Evolutionary conservation across 257 asterid genomes (phyloP).

Genomic region (Fraxinus pennsylvanica): DNA sequence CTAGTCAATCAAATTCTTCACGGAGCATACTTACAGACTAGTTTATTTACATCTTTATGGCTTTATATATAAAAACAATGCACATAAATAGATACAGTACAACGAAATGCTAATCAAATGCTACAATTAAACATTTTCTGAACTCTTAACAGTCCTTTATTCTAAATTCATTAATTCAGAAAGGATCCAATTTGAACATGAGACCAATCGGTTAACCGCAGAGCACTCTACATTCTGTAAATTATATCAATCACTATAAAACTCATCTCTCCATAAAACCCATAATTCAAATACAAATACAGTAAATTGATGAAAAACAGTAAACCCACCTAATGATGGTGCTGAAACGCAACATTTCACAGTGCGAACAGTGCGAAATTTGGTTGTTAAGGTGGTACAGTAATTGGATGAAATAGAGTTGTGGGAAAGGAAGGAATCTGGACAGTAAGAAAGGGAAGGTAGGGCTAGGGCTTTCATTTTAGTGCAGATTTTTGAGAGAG

Average conservation of each 20-base stretch:
- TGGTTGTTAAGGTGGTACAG: slow-evolving; percentile 30
- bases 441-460: slow-evolving; percentile 22
- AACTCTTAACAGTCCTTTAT: neutral
- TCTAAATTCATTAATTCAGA: neutral
- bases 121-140: neutral
- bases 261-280: neutral
- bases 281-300: neutral
- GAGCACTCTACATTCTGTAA: neutral
- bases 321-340: slow-evolving; percentile 49
- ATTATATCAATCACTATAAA: neutral
- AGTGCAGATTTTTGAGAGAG: neutral
- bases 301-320: neutral
- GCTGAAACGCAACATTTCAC: slow-evolving; percentile 57
- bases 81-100: too few relatives aligned
- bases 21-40: neutral
- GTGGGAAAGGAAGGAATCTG: slow-evolving; percentile 28
- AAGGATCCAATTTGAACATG: neutral
- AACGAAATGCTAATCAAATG: neutral
- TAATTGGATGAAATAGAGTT: slow-evolving; percentile 30
- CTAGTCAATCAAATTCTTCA: neutral
- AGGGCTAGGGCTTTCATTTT: slow-evolving; percentile 60
- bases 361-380: slow-evolving; percentile 31
- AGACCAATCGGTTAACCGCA: neutral
- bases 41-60: neutral
- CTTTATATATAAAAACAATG: neutral